Conservation (phyloP, 164 flowering plant species). For the Aristolochia contorta region DNA sequence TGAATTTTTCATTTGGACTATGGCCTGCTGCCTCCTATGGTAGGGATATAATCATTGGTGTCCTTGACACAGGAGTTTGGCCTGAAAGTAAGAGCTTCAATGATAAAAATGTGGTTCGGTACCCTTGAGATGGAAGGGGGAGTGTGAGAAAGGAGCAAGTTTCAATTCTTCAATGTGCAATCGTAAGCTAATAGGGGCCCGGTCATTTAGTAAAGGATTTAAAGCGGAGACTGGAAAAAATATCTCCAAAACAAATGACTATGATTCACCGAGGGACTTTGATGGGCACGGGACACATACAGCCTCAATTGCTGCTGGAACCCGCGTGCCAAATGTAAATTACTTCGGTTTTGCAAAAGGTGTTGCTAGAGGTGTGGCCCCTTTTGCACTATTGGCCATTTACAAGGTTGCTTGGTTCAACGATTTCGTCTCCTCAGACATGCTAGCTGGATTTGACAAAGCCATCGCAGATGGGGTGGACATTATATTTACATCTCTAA, state of each 20-base stretch:
- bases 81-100: constrained; percentile 35
- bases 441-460: not conserved
- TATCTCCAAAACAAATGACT: constrained; percentile 13
- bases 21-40: constrained; percentile 24
- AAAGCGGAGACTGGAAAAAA: constrained; percentile 11
- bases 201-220: constrained; percentile 27
- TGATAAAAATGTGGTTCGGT: constrained; percentile 26
- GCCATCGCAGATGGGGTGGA: constrained; percentile 34
- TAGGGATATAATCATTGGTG: constrained; percentile 20
- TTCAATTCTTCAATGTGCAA: constrained; percentile 32
- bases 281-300: constrained; percentile 38
- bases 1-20: constrained; percentile 13
- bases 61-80: constrained; percentile 41
- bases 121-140: constrained; percentile 33
- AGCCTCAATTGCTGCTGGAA: constrained; percentile 30
- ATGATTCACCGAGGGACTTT: constrained; percentile 37
- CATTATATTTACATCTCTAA: constrained; percentile 32
- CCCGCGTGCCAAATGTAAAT: constrained; percentile 5
- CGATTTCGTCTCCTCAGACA: constrained; percentile 18
- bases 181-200: constrained; percentile 33
- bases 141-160: constrained; percentile 24
- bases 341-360: constrained; percentile 37
- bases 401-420: constrained; percentile 25
- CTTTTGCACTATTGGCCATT: constrained; percentile 30
- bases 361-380: constrained; percentile 27